Evolutionary conservation across 352 stramenopile genomes (phyloP), one percentile per base, ranked within the genome.

Genomic region (Phytophthora lateralis): DNA sequence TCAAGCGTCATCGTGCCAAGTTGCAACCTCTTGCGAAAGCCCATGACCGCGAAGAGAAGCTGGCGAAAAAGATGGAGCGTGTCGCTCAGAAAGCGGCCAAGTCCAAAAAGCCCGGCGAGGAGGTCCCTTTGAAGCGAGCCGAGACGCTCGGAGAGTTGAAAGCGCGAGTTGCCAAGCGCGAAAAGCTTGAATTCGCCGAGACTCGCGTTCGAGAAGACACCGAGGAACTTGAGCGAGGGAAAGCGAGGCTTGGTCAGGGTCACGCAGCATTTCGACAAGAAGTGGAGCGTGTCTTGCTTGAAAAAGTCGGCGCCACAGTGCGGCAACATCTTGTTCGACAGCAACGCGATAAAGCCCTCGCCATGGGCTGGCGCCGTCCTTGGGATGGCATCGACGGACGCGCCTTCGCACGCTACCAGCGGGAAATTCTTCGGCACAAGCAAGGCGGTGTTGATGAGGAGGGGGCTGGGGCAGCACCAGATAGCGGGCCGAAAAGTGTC

Each of bases 391-490:
- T 72, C 3, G 68, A 78, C 29, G 80, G 82, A 18, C 63, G 71
- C 6, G 82, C 84, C n/a, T 93, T 91, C 56, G 63, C 80, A 24
- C 54, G 51, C 2, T 93, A 84, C 57, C 85, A 90, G 60, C 60
- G 59, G 27, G 46, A 84, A 14, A 69, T 88, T 35, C 54, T 71
- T 46, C 63, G 79, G 7, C 62, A 75, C 21, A 66, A 82, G 60
- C 60, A 77, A 3, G 62, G 51, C 2, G 60, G 80, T 0, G 60
- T 49, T 18, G 30, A 35, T 43, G 53, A 61, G 55, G 37, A 58
- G 0, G 65, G 53, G 15, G 53, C 53, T 55, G 60, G 47, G 27
- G 48, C 53, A 37, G 34, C 39, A 20, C 47, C 50, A 35, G 32
- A 52, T 11, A 59, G 26, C 24, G 55, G 9, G 17, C 29, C 48